A percentile compares a stretch with the other conserved stretches of the same genome.
phyloP scores from a whole-genome alignment of 2,329 filamentous ascomycete species.

The Fusarium agapanthi region DNA sequence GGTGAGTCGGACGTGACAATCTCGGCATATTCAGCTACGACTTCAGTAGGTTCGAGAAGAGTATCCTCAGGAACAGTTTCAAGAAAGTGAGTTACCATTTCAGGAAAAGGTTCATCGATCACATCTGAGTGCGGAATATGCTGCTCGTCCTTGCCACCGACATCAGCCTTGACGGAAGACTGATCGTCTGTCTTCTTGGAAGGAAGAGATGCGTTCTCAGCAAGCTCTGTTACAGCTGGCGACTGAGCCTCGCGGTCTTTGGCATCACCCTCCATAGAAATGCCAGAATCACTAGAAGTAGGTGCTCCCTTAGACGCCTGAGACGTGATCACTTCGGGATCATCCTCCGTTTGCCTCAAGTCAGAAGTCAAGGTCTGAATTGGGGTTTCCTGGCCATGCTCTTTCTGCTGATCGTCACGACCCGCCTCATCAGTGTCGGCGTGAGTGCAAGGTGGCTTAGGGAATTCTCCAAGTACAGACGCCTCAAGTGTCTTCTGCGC shows the following conservation, averaged over 20 bases:
- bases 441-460: slow-evolving; percentile 28
- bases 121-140: slow-evolving; percentile 4
- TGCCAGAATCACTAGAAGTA: slow-evolving; percentile 35
- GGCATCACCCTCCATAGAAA: slow-evolving; percentile 29
- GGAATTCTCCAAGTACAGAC: slow-evolving; percentile 19
- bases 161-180: background rate
- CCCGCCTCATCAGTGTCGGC: slow-evolving; percentile 1
- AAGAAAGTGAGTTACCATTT: slow-evolving; percentile 20
- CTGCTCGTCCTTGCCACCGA: background rate
- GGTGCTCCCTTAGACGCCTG: slow-evolving; percentile 1
- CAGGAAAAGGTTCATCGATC: background rate
- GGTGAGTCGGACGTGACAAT: background rate
- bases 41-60: slow-evolving; percentile 16
- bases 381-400: background rate
- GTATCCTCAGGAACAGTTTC: slow-evolving; percentile 37
- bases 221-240: background rate
- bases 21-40: slow-evolving; percentile 4
- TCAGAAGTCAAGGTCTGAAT: background rate
- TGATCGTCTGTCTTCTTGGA: background rate
- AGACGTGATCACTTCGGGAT: background rate
- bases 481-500: slow-evolving; percentile 5
- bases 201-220: background rate
- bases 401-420: slow-evolving; percentile 1
- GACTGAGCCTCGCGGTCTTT: slow-evolving; percentile 22
- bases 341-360: background rate